These are phyloP conservation scores for Leishmania mexicana DNA, from an alignment of 208 protist genomes.

Conservation along the genomic window DNA sequence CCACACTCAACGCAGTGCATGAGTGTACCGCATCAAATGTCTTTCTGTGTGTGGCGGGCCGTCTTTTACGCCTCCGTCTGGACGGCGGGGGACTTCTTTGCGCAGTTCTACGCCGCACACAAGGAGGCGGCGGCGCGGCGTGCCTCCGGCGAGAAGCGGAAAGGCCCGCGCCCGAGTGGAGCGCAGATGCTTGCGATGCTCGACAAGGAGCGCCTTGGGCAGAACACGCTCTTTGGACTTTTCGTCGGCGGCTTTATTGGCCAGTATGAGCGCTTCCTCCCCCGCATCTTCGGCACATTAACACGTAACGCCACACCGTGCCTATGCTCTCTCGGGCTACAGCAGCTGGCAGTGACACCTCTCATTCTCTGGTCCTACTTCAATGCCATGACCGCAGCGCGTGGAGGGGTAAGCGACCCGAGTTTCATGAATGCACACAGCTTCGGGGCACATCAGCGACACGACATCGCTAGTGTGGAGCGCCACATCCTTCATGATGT, in stretches of 20 bases:
- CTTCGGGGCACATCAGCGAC: slow-evolving; percentile 31
- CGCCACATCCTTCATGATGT: slow-evolving; percentile 55
- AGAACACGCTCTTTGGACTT: slow-evolving; percentile 55
- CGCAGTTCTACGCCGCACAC: slow-evolving; percentile 78
- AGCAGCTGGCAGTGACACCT: slow-evolving; percentile 76
- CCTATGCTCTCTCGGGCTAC: slow-evolving; percentile 50
- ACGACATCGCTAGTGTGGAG: slow-evolving; percentile 57
- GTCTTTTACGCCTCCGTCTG: slow-evolving; percentile 39
- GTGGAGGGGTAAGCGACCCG: slow-evolving; percentile 60
- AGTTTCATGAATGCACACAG: slow-evolving; percentile 53
- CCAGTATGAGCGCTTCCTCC: slow-evolving; percentile 32
- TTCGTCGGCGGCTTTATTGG: slow-evolving; percentile 29
- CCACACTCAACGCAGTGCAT: background rate
- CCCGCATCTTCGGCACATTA: slow-evolving; percentile 45
- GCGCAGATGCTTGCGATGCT: slow-evolving; percentile 62
- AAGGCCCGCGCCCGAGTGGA: slow-evolving; percentile 31
- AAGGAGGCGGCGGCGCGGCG: slow-evolving; percentile 46
- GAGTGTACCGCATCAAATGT: slow-evolving; percentile 10
- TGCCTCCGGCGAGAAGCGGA: slow-evolving; percentile 39
- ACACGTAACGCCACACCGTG: slow-evolving; percentile 35
- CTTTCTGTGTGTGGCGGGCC: slow-evolving; percentile 4
- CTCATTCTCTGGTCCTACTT: slow-evolving; percentile 67
- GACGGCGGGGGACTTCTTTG: slow-evolving; percentile 64
- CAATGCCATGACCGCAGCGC: slow-evolving; percentile 61
- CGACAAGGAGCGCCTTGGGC: slow-evolving; percentile 52